Evolutionary conservation across 495 filamentous ascomycete species (phyloP).

Genomic region (Aspergillus avenaceus): DNA sequence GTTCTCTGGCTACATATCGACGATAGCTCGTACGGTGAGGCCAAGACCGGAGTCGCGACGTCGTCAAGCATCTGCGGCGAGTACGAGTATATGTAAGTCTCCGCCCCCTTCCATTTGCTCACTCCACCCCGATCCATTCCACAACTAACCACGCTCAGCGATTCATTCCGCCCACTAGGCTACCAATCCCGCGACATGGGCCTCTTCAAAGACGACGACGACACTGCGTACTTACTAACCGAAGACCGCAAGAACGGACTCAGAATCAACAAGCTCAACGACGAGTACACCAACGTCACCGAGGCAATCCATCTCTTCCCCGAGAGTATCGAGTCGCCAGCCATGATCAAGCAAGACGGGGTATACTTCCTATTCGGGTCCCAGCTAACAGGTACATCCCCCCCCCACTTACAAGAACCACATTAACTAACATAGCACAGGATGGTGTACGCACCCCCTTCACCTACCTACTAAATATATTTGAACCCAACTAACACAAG

Average conservation of each 20-base stretch:
- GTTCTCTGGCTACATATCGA: slow-evolving; percentile 67
- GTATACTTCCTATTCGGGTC: slow-evolving; percentile 51
- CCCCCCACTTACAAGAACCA: not conserved
- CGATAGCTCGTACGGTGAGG: slow-evolving; percentile 56
- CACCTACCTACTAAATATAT: too few relatives aligned
- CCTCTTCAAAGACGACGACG: slow-evolving; percentile 58
- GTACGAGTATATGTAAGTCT: slow-evolving; percentile 31
- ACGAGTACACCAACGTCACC: slow-evolving; percentile 19
- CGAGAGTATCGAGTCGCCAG: slow-evolving; percentile 41
- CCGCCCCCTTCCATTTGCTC: not conserved
- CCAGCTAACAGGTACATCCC: slow-evolving; percentile 34
- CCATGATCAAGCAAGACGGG: slow-evolving; percentile 46
- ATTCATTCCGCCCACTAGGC: slow-evolving; percentile 40
- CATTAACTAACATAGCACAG: not conserved
- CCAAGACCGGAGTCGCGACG: slow-evolving; percentile 60
- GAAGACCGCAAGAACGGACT: slow-evolving; percentile 44
- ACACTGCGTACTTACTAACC: slow-evolving; percentile 55
- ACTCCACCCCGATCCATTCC: not conserved
- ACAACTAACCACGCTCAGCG: not conserved
- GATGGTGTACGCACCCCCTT: slow-evolving; percentile 7
- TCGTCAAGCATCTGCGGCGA: slow-evolving; percentile 53
- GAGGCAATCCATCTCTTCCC: slow-evolving; percentile 37
- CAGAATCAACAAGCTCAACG: slow-evolving; percentile 8
- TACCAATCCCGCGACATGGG: slow-evolving; percentile 58
- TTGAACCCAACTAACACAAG: not conserved